Percentiles rank a stretch among this genome's conserved stretches.
phyloP scores from a whole-genome alignment of 2,329 filamentous ascomycete genomes.

The Paraphaeosphaeria minitans region DNA sequence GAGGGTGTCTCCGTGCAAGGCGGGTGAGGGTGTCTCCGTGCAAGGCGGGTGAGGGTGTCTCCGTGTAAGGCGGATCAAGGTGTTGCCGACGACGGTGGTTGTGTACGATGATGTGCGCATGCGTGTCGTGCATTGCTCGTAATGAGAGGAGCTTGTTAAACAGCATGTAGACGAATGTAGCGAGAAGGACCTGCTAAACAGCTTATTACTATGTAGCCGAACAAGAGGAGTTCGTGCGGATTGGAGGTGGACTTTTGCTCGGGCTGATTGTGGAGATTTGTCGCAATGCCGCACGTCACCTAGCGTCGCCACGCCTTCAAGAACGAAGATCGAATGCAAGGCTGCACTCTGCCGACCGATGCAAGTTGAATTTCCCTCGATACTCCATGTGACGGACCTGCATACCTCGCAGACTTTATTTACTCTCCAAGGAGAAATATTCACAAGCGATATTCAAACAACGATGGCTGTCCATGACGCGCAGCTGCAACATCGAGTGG shows the following conservation, averaged over 20 bases:
- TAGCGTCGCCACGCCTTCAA: not conserved
- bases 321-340: not conserved
- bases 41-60: not conserved
- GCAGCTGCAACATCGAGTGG: conserved; percentile 1
- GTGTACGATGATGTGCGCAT: not conserved
- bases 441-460: not conserved
- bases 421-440: not conserved
- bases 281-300: conserved; percentile 3
- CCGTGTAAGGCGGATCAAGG: conserved; percentile 2
- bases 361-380: not conserved
- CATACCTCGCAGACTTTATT: not conserved
- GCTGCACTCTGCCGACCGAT: not conserved
- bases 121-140: not conserved
- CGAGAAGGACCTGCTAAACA: too few relatives aligned
- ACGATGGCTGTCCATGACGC: not conserved
- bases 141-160: not conserved
- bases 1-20: too few relatives aligned
- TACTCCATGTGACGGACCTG: not conserved
- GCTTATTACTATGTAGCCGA: too few relatives aligned
- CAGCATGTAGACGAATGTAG: not conserved
- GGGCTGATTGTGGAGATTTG: conserved; percentile 10
- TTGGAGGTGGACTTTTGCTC: conserved; percentile 3
- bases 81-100: not conserved
- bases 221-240: too few relatives aligned
- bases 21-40: too few relatives aligned